Conservation (phyloP, 2,329 filamentous ascomycete species). For the Hypoxylon sp. region DNA sequence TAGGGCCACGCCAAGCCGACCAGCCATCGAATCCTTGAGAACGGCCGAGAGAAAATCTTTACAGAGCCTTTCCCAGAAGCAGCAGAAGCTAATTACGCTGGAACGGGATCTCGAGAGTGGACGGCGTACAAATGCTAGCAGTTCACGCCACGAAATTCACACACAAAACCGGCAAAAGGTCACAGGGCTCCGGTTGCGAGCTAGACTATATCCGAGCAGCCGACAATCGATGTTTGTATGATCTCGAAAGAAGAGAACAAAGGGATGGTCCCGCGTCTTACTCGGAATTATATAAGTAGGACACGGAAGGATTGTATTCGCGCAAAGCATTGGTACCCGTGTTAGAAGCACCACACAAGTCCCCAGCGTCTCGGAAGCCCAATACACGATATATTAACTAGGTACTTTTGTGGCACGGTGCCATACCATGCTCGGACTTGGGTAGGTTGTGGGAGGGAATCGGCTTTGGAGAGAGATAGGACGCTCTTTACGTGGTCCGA, state of each 20-base stretch:
- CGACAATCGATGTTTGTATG: constrained; percentile 23
- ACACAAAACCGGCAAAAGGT: too few relatives aligned
- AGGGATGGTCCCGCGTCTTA: constrained; percentile 27
- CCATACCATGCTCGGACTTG: constrained; percentile 42
- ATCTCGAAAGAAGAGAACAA: constrained; percentile 23
- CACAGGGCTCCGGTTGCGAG: too few relatives aligned
- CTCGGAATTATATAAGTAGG: constrained; percentile 31
- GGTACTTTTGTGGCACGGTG: constrained; percentile 45
- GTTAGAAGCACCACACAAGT: constrained; percentile 44
- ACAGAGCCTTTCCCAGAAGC: constrained; percentile 7
- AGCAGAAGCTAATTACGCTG: constrained; percentile 9
- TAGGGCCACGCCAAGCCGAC: constrained; percentile 36
- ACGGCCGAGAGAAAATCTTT: constrained; percentile 31
- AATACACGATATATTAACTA: constrained; percentile 42
- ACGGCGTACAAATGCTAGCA: too few relatives aligned
- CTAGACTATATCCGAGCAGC: constrained; percentile 18
- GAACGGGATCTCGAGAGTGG: constrained; percentile 1
- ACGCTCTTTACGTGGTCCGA: constrained; percentile 29
- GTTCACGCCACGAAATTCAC: neutral
- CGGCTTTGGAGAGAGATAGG: constrained; percentile 20
- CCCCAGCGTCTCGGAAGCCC: constrained; percentile 43
- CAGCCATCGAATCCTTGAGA: constrained; percentile 30
- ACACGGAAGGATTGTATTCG: constrained; percentile 28
- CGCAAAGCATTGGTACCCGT: constrained; percentile 35
- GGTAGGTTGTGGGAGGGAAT: constrained; percentile 31